A percentile compares a stretch with the other conserved stretches of the same genome.
phyloP scores from a whole-genome alignment of 31 red algal species.

The Porphyra umbilicalis region DNA sequence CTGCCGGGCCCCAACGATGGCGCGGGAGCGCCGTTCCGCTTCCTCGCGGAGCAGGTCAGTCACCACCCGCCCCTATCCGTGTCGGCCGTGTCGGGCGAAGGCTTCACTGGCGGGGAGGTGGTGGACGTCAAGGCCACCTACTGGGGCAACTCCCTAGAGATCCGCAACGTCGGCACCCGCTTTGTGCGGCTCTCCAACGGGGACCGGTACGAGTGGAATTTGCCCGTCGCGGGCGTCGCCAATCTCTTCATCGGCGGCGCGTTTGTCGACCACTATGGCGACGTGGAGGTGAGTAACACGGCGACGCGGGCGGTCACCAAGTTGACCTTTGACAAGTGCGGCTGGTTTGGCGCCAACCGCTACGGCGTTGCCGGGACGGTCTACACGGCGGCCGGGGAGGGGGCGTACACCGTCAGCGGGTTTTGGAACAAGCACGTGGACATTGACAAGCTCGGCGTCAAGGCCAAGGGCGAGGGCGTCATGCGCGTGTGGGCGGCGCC shows the following conservation, averaged over 20 bases:
- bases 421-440: constrained; percentile 76
- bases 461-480: constrained; percentile 52
- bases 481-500: constrained; percentile 70
- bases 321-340: constrained; percentile 40
- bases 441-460: constrained; percentile 25
- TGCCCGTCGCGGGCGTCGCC: constrained; percentile 65
- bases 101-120: constrained; percentile 48
- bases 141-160: constrained; percentile 90
- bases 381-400: constrained; percentile 13
- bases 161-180: constrained; percentile 53
- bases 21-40: constrained; percentile 7
- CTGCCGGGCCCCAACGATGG: neutral
- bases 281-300: constrained; percentile 60
- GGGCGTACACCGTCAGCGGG: constrained; percentile 33
- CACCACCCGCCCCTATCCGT: constrained; percentile 91
- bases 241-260: constrained; percentile 87
- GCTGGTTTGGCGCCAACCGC: constrained; percentile 52
- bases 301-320: constrained; percentile 32
- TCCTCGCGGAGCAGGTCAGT: constrained; percentile 88
- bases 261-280: constrained; percentile 87
- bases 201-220: constrained; percentile 79
- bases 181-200: constrained; percentile 50
- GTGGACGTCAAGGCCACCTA: constrained; percentile 70
- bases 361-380: constrained; percentile 52
- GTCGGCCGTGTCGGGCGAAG: constrained; percentile 27